Conservation (phyloP, 805 yeast genomes). For the Starmerella geochares region DNA sequence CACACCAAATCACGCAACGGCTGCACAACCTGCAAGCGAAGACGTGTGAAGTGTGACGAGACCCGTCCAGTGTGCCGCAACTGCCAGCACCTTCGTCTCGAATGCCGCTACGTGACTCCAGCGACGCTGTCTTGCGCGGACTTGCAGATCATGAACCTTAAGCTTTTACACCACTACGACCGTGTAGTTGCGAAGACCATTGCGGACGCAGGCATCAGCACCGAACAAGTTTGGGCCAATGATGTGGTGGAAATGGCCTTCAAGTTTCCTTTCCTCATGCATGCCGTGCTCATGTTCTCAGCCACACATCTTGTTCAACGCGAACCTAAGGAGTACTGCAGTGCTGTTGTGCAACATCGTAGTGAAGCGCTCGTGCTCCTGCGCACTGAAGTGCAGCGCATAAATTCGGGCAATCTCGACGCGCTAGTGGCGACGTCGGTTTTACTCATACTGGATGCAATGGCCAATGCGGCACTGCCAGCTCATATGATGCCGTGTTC, state of each 20-base stretch:
- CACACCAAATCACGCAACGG: slow-evolving; percentile 86
- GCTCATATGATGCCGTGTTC: slow-evolving; percentile 39
- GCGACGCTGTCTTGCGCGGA: slow-evolving; percentile 29
- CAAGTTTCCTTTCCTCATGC: slow-evolving; percentile 83
- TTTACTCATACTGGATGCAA: slow-evolving; percentile 80
- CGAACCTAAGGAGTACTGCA: slow-evolving; percentile 38
- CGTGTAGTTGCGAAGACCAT: slow-evolving; percentile 77
- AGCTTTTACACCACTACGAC: slow-evolving; percentile 79
- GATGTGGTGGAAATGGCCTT: slow-evolving; percentile 86
- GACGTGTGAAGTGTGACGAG: slow-evolving; percentile 92
- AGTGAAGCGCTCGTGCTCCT: slow-evolving; percentile 74
- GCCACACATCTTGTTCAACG: slow-evolving; percentile 80
- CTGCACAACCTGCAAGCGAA: slow-evolving; percentile 75
- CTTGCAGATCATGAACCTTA: slow-evolving; percentile 63
- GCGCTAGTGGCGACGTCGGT: slow-evolving; percentile 88
- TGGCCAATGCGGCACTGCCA: slow-evolving; percentile 77
- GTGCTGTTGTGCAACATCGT: slow-evolving; percentile 62
- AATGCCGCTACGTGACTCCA: slow-evolving; percentile 50
- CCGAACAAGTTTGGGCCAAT: slow-evolving; percentile 71
- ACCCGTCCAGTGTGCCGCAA: slow-evolving; percentile 66
- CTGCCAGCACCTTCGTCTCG: slow-evolving; percentile 68
- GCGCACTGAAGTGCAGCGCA: slow-evolving; percentile 76
- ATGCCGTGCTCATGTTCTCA: slow-evolving; percentile 76
- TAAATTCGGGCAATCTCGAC: slow-evolving; percentile 68
- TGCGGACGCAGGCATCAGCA: slow-evolving; percentile 83